Conservation (phyloP, 1,139 yeast genomes). For the Wickerhamiella pararugosa region DNA sequence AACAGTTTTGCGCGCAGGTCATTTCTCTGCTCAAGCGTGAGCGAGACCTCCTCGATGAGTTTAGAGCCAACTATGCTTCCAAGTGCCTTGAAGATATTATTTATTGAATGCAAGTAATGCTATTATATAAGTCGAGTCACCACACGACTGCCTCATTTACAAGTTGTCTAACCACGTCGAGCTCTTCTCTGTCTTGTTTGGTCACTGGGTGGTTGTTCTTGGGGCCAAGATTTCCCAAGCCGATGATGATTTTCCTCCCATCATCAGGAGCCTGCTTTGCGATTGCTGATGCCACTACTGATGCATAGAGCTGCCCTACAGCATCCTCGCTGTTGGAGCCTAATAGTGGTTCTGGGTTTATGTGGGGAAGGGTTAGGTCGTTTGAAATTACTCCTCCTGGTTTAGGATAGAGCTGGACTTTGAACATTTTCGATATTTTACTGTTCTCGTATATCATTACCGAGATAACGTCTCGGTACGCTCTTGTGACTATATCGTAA, state of each 20-base stretch:
- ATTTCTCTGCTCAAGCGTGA: too few relatives aligned
- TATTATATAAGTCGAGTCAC: constrained; percentile 12
- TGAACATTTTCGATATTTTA: constrained; percentile 20
- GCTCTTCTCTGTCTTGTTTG: constrained; percentile 20
- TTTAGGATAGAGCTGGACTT: constrained; percentile 13
- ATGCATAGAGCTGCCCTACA: constrained; percentile 23
- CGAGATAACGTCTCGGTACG: constrained; percentile 23
- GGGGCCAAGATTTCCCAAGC: constrained; percentile 24
- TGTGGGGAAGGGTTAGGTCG: constrained; percentile 22
- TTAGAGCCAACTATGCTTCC: neutral
- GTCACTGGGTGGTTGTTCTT: constrained; percentile 14
- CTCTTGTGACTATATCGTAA: constrained; percentile 22
- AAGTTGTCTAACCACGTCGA: constrained; percentile 21
- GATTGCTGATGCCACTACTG: constrained; percentile 25
- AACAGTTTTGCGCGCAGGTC: too few relatives aligned
- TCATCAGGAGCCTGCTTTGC: constrained; percentile 26
- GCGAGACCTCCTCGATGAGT: too few relatives aligned
- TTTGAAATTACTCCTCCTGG: constrained; percentile 12
- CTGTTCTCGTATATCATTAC: constrained; percentile 24
- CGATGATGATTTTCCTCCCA: constrained; percentile 24
- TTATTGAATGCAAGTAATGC: neutral
- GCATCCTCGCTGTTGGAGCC: constrained; percentile 21
- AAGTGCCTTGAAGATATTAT: neutral
- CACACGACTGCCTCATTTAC: constrained; percentile 24
- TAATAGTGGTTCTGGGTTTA: constrained; percentile 24